Percentiles rank a stretch among this genome's conserved stretches.
Conservation (phyloP, 2,329 filamentous ascomycete species). For the Calonectria montana region DNA sequence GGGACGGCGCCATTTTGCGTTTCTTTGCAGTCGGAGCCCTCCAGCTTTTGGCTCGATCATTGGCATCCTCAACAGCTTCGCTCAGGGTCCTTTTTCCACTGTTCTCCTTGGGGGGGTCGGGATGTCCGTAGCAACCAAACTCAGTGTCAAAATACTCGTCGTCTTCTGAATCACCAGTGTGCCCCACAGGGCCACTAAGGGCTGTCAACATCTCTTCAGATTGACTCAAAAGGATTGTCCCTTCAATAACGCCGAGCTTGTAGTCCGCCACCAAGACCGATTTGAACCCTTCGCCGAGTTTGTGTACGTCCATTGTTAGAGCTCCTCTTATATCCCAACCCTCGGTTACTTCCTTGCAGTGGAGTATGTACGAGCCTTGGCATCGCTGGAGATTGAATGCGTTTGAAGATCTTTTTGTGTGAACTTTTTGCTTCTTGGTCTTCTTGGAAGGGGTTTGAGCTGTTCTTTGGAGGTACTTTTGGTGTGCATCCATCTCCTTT, state of each 20-base stretch:
- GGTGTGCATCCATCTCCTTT: constrained; percentile 3
- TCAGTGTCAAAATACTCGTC: not conserved
- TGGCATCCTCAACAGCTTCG: not conserved
- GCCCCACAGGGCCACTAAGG: not conserved
- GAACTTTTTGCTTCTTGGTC: not conserved
- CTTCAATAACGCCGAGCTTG: constrained; percentile 19
- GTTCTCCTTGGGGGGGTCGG: not conserved
- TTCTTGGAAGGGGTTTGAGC: not conserved
- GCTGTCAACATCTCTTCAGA: constrained; percentile 12
- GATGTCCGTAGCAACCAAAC: not conserved
- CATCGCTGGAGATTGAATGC: constrained; percentile 13
- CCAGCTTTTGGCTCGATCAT: not conserved
- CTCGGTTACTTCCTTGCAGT: constrained; percentile 3
- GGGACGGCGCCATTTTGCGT: not conserved
- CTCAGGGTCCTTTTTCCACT: not conserved
- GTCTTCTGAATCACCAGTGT: not conserved
- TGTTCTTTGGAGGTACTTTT: not conserved
- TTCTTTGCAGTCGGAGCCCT: not conserved
- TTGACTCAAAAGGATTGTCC: constrained; percentile 15
- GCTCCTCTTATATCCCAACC: not conserved
- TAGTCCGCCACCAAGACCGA: not conserved
- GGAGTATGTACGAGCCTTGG: constrained; percentile 19
- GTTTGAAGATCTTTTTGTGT: not conserved
- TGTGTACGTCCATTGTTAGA: constrained; percentile 16
- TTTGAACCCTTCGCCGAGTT: not conserved